A percentile compares a stretch with the other conserved stretches of the same genome.
These are phyloP conservation scores for Larix kaempferi DNA, from an alignment of 75 land plant genomes.

Conservation along the genomic window DNA sequence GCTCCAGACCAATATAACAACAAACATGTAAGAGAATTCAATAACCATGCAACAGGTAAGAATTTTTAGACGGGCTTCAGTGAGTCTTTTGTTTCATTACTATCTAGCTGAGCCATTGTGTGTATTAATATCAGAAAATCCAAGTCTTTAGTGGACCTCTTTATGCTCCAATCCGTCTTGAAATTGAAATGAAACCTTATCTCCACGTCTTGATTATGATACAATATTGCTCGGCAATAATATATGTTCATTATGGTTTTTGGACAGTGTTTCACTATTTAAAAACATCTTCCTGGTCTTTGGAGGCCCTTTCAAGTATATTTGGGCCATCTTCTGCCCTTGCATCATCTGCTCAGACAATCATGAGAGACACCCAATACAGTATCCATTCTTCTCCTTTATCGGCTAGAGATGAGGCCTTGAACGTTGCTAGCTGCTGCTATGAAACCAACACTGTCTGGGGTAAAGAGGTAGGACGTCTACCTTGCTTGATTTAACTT, in stretches of 20 bases:
- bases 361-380: not conserved
- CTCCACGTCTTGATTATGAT: not conserved
- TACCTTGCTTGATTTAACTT: not conserved
- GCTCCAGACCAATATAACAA: not conserved
- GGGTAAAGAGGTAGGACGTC: slow-evolving; percentile 24
- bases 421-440: slow-evolving; percentile 15
- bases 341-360: slow-evolving; percentile 7
- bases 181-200: not conserved
- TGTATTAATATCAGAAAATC: slow-evolving; percentile 4
- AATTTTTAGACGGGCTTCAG: too few relatives aligned
- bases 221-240: not conserved
- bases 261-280: not conserved
- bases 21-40: not conserved
- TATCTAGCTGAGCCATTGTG: too few relatives aligned
- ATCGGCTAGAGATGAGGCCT: slow-evolving; percentile 12
- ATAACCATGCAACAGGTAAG: not conserved
- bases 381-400: not conserved
- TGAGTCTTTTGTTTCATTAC: not conserved
- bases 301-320: not conserved
- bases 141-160: not conserved
- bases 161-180: too few relatives aligned
- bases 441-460: slow-evolving; percentile 28
- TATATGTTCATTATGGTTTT: too few relatives aligned
- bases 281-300: not conserved
- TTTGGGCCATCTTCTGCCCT: slow-evolving; percentile 22